phyloP scores from a whole-genome alignment of 2,329 filamentous ascomycete species.

The Exserohilum turcica region DNA sequence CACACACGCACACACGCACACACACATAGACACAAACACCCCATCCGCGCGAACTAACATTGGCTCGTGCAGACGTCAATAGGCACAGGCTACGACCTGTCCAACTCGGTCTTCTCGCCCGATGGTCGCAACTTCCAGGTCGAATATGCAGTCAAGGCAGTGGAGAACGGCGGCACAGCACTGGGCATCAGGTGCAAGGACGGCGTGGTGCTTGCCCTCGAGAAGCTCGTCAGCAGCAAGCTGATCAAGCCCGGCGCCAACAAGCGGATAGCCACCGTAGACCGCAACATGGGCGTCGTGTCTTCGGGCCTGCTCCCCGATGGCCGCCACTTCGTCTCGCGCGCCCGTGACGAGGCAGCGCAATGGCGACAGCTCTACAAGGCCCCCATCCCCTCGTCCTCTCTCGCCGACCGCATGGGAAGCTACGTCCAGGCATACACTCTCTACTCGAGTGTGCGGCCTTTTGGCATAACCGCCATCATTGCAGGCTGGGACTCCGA shows the following conservation, averaged over 20 bases:
- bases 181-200: slow-evolving; percentile 97
- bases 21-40: slow-evolving; percentile 9
- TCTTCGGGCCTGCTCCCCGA: slow-evolving; percentile 94
- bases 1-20: slow-evolving; percentile 6
- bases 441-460: slow-evolving; percentile 93
- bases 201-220: slow-evolving; percentile 91
- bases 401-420: slow-evolving; percentile 90
- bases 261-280: slow-evolving; percentile 94
- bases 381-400: slow-evolving; percentile 84
- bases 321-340: slow-evolving; percentile 90
- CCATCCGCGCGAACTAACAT: slow-evolving; percentile 23
- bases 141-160: slow-evolving; percentile 98
- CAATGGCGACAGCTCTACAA: slow-evolving; percentile 95
- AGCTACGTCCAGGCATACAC: slow-evolving; percentile 97
- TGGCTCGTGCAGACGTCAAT: slow-evolving; percentile 79
- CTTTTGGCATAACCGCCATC: slow-evolving; percentile 95
- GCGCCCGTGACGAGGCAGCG: slow-evolving; percentile 90
- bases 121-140: slow-evolving; percentile 97
- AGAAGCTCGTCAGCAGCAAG: slow-evolving; percentile 96
- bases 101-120: slow-evolving; percentile 99
- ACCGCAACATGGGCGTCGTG: slow-evolving; percentile 90
- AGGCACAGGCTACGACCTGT: slow-evolving; percentile 98
- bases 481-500: slow-evolving; percentile 93
- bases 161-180: slow-evolving; percentile 95
- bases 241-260: slow-evolving; percentile 93